Evolutionary conservation across 805 yeast species (phyloP).

Genomic region (Metschnikowia colocasiae): DNA sequence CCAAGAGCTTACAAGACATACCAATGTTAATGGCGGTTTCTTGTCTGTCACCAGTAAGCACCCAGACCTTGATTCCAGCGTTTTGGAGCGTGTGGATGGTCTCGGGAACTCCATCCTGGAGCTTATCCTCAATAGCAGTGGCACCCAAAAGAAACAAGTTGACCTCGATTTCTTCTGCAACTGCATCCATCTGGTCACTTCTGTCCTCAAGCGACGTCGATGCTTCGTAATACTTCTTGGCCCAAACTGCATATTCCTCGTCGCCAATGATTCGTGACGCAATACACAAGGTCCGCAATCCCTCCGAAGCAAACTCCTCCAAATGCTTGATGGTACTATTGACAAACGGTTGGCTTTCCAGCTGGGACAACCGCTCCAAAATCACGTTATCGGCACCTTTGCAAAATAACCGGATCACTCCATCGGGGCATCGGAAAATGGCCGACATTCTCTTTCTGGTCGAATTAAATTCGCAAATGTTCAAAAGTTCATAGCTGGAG

Average conservation of each 20-base stretch:
- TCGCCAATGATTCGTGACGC: constrained; percentile 80
- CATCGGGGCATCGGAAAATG: constrained; percentile 90
- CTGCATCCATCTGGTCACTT: constrained; percentile 72
- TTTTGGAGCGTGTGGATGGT: constrained; percentile 92
- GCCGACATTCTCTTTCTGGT: constrained; percentile 98
- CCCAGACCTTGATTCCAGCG: constrained; percentile 98
- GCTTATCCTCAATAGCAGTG: constrained; percentile 96
- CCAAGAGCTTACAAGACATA: constrained; percentile 89
- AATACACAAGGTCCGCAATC: constrained; percentile 89
- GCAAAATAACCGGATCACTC: constrained; percentile 79
- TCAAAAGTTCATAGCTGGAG: constrained; percentile 69
- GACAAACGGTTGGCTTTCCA: constrained; percentile 67
- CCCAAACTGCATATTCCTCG: constrained; percentile 74
- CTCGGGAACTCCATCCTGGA: constrained; percentile 98
- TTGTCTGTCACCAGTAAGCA: constrained; percentile 95
- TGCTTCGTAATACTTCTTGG: constrained; percentile 64
- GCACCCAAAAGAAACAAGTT: constrained; percentile 85
- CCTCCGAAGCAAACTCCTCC: constrained; percentile 96
- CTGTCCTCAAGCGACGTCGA: constrained; percentile 78
- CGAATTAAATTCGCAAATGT: constrained; percentile 94
- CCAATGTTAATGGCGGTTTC: constrained; percentile 99
- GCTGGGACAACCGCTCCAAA: constrained; percentile 69
- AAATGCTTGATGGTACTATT: constrained; percentile 79
- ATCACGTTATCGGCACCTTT: constrained; percentile 99
- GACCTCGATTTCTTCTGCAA: constrained; percentile 83